Evolutionary conservation across 768 basidiomycete genomes (phyloP).

Genomic region (Trametes punicea): DNA sequence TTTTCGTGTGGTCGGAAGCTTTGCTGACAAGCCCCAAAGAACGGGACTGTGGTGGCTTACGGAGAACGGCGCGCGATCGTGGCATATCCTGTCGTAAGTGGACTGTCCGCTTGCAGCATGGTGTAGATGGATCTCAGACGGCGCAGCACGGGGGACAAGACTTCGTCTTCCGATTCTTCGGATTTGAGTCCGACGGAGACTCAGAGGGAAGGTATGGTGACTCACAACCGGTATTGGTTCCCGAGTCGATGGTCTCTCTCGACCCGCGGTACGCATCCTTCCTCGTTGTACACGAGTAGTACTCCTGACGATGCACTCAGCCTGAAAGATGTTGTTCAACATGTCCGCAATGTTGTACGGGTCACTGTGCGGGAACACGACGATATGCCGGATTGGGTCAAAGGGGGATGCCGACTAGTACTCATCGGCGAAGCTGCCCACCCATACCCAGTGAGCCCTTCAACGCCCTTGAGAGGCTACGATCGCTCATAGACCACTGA

Average conservation of each 20-base stretch:
- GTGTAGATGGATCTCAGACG: background rate
- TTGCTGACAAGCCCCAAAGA: constrained; percentile 1
- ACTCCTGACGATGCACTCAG: constrained; percentile 6
- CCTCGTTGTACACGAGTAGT: background rate
- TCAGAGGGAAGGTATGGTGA: constrained; percentile 12
- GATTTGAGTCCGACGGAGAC: constrained; percentile 19
- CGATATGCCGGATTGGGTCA: constrained; percentile 33
- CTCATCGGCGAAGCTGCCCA: constrained; percentile 37
- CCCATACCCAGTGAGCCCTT: constrained; percentile 32
- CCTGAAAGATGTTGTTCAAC: constrained; percentile 18
- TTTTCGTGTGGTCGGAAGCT: background rate
- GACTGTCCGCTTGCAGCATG: background rate
- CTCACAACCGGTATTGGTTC: background rate
- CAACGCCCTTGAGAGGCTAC: background rate
- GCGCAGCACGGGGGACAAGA: constrained; percentile 16
- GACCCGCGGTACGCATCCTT: background rate
- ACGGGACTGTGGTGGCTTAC: constrained; percentile 11
- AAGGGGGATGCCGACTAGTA: constrained; percentile 29
- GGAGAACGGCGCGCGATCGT: constrained; percentile 7
- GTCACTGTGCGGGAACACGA: constrained; percentile 19
- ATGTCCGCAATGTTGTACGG: constrained; percentile 18
- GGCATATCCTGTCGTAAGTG: constrained; percentile 14
- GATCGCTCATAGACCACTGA: background rate
- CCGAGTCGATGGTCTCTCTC: background rate
- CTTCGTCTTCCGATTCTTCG: constrained; percentile 25